phyloP scores from a whole-genome alignment of 768 basidiomycete genomes.

The Leccinum aurantiacum region DNA sequence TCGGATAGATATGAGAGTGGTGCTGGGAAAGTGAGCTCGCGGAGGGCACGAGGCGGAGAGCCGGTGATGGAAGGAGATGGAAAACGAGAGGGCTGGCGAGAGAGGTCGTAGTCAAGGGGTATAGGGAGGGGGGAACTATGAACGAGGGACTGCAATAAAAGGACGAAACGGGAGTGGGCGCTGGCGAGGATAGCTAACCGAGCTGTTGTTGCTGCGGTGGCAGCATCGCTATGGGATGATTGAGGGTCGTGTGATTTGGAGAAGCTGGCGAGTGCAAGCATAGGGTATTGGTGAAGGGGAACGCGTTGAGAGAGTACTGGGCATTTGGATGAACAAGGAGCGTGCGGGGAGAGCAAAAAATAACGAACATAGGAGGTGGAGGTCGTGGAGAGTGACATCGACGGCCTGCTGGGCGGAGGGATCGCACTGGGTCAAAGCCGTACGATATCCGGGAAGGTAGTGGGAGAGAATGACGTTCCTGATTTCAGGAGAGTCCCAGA shows the following conservation, averaged over 20 bases:
- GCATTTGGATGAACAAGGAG: slow-evolving; percentile 7
- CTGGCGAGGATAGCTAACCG: slow-evolving; percentile 51
- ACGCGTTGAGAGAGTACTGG: slow-evolving; percentile 65
- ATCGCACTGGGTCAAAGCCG: slow-evolving; percentile 43
- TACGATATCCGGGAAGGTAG: slow-evolving; percentile 59
- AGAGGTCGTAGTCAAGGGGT: slow-evolving; percentile 44
- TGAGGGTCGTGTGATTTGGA: slow-evolving; percentile 35
- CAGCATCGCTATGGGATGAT: slow-evolving; percentile 32
- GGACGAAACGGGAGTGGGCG: slow-evolving; percentile 73
- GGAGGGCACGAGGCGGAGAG: slow-evolving; percentile 34
- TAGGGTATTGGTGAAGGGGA: slow-evolving; percentile 69
- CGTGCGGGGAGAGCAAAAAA: slow-evolving; percentile 10
- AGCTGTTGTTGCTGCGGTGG: slow-evolving; percentile 21
- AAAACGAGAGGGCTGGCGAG: slow-evolving; percentile 27
- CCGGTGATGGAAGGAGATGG: slow-evolving; percentile 15
- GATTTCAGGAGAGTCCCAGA: slow-evolving; percentile 34
- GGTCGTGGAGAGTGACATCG: slow-evolving; percentile 53
- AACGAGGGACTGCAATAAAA: slow-evolving; percentile 69
- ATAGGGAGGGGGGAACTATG: slow-evolving; percentile 56
- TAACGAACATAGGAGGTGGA: slow-evolving; percentile 64
- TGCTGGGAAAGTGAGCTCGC: slow-evolving; percentile 73
- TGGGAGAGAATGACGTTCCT: slow-evolving; percentile 41
- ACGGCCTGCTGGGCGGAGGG: slow-evolving; percentile 44
- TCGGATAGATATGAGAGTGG: slow-evolving; percentile 55
- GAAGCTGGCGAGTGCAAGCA: slow-evolving; percentile 58